Evolutionary conservation across 169 alveolate species (phyloP).

Genomic region (Cyclospora cayetanensis): DNA sequence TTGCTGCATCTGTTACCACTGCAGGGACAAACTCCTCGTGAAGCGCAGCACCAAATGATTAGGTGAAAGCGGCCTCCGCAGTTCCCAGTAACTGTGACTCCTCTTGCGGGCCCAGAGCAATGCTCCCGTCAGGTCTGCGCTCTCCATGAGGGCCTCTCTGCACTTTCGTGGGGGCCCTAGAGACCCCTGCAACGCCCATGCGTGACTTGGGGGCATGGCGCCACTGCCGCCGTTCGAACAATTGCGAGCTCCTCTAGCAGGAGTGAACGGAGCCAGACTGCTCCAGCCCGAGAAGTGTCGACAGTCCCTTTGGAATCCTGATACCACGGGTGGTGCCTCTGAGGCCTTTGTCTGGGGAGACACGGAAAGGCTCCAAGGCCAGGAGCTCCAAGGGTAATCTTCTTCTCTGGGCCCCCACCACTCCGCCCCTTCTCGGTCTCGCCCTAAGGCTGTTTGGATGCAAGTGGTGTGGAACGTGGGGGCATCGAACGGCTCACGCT

Average conservation of each 20-base stretch:
- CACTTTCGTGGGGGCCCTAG: constrained; percentile 36
- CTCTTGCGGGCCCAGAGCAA: constrained; percentile 54
- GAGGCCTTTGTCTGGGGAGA: not conserved
- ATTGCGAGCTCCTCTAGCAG: not conserved
- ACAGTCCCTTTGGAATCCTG: too few relatives aligned
- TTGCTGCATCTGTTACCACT: constrained; percentile 40
- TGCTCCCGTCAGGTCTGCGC: constrained; percentile 33
- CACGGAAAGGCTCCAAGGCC: constrained; percentile 37
- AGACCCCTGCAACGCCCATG: not conserved
- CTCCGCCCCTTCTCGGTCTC: not conserved
- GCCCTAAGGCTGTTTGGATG: not conserved
- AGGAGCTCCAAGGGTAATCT: constrained; percentile 3
- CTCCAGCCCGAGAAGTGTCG: not conserved
- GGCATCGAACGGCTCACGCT: not conserved
- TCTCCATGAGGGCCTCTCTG: constrained; percentile 9
- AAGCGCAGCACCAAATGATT: not conserved
- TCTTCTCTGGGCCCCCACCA: not conserved
- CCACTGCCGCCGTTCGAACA: not conserved
- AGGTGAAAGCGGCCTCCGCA: constrained; percentile 1
- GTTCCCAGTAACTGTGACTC: constrained; percentile 57
- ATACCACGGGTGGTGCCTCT: too few relatives aligned
- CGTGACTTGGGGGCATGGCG: not conserved
- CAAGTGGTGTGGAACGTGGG: not conserved
- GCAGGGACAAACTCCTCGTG: constrained; percentile 50
- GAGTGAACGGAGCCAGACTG: too few relatives aligned